Percentiles rank a stretch among this genome's conserved stretches.
Evolutionary conservation across 257 asterid species (phyloP).

Genomic region (Cordia subcordata): DNA sequence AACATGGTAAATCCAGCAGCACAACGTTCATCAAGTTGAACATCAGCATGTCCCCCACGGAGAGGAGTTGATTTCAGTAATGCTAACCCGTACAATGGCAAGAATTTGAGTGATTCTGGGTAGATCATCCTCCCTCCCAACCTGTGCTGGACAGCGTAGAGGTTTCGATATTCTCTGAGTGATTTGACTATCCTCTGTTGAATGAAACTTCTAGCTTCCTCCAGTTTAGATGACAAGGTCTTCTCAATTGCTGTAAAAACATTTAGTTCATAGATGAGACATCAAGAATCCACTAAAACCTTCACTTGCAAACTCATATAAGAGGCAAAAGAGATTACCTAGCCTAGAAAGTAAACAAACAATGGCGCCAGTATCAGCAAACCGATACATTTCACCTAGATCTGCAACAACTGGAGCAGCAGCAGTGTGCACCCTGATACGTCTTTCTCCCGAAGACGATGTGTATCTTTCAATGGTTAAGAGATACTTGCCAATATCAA

Average conservation of each 20-base stretch:
- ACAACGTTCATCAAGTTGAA: slow-evolving; percentile 79
- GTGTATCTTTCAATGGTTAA: slow-evolving; percentile 76
- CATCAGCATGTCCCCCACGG: slow-evolving; percentile 90
- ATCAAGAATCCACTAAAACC: neutral
- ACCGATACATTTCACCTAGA: slow-evolving; percentile 88
- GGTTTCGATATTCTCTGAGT: slow-evolving; percentile 85
- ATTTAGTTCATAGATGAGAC: slow-evolving; percentile 9
- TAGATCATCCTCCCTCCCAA: slow-evolving; percentile 86
- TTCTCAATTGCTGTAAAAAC: slow-evolving; percentile 85
- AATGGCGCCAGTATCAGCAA: slow-evolving; percentile 90
- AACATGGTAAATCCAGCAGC: slow-evolving; percentile 85
- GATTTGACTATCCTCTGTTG: slow-evolving; percentile 85
- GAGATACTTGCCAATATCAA: slow-evolving; percentile 21
- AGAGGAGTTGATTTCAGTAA: slow-evolving; percentile 70
- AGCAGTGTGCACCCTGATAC: slow-evolving; percentile 95
- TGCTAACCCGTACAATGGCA: slow-evolving; percentile 73
- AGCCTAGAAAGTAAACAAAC: slow-evolving; percentile 82
- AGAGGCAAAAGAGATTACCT: slow-evolving; percentile 40
- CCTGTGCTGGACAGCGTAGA: slow-evolving; percentile 89
- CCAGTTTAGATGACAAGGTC: slow-evolving; percentile 80
- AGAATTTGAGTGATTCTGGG: slow-evolving; percentile 78
- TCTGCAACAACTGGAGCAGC: slow-evolving; percentile 98
- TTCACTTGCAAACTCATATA: neutral
- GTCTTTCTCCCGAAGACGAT: slow-evolving; percentile 97
- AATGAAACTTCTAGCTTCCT: slow-evolving; percentile 71